phyloP scores from a whole-genome alignment of 2,329 filamentous ascomycete genomes.

The Daldinia sp. region DNA sequence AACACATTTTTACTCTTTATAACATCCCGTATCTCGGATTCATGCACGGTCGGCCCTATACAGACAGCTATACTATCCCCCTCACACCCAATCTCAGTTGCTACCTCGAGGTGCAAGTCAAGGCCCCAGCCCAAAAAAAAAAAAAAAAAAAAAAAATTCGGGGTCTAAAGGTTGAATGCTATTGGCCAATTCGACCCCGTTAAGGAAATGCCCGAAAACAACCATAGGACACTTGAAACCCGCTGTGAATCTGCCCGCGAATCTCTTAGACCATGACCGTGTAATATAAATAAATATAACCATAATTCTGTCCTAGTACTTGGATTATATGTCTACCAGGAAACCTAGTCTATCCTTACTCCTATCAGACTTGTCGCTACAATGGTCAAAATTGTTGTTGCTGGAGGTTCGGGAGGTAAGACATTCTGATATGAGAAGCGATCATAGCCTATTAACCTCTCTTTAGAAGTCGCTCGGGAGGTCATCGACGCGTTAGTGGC shows the following conservation, averaged over 20 bases:
- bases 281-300: background rate
- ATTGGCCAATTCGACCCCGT: slow-evolving; percentile 8
- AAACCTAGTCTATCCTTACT: background rate
- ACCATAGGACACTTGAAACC: background rate
- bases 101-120: background rate
- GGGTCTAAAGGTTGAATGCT: background rate
- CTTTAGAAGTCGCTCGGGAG: slow-evolving; percentile 64
- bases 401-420: slow-evolving; percentile 60
- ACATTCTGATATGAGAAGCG: background rate
- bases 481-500: slow-evolving; percentile 63
- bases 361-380: slow-evolving; percentile 1
- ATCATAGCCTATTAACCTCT: slow-evolving; percentile 6
- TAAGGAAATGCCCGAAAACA: slow-evolving; percentile 6
- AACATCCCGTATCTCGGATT: background rate
- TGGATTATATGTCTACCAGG: background rate
- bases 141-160: background rate
- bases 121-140: too few relatives aligned
- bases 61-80: background rate
- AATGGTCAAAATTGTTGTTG: slow-evolving; percentile 61
- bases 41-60: background rate
- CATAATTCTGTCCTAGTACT: background rate
- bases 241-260: background rate
- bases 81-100: background rate
- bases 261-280: background rate
- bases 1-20: too few relatives aligned